Evolutionary conservation across 2,329 filamentous ascomycete species (phyloP).

Genomic region (Arthrobotrys iridis): DNA sequence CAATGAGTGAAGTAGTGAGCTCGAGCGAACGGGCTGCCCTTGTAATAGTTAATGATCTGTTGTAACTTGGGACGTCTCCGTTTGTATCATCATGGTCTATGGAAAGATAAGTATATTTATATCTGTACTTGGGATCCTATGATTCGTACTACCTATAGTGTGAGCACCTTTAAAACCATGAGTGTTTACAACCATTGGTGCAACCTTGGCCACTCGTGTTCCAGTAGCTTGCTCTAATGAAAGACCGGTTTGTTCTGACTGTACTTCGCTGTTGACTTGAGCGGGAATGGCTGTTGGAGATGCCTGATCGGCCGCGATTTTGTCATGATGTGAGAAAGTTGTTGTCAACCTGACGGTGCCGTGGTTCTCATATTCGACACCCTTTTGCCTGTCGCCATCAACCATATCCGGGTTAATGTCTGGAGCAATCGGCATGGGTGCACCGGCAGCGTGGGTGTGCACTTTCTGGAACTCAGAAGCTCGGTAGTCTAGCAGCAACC

Average conservation of each 20-base stretch:
- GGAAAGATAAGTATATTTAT: constrained; percentile 12
- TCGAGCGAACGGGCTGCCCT: background rate
- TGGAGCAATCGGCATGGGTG: constrained; percentile 21
- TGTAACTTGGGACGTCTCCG: background rate
- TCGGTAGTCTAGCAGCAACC: constrained; percentile 7
- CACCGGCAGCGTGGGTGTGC: constrained; percentile 24
- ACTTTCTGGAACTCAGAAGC: background rate
- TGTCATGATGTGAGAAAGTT: background rate
- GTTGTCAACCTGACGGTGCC: background rate
- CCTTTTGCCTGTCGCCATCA: background rate
- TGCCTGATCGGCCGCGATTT: background rate
- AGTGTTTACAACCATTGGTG: background rate
- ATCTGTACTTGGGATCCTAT: constrained; percentile 10
- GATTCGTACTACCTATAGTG: background rate
- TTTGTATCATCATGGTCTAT: constrained; percentile 10
- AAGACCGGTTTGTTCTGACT: background rate
- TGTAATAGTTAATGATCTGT: constrained; percentile 8
- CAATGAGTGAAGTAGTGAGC: constrained; percentile 6
- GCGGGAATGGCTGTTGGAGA: background rate
- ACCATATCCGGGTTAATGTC: constrained; percentile 26
- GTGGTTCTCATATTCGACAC: background rate
- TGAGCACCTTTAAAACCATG: background rate
- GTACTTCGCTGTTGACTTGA: background rate
- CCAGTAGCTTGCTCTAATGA: background rate
- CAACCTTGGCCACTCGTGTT: background rate